Conservation (phyloP, 1,284 basidiomycete species). For the Neonothopanus nambi region DNA sequence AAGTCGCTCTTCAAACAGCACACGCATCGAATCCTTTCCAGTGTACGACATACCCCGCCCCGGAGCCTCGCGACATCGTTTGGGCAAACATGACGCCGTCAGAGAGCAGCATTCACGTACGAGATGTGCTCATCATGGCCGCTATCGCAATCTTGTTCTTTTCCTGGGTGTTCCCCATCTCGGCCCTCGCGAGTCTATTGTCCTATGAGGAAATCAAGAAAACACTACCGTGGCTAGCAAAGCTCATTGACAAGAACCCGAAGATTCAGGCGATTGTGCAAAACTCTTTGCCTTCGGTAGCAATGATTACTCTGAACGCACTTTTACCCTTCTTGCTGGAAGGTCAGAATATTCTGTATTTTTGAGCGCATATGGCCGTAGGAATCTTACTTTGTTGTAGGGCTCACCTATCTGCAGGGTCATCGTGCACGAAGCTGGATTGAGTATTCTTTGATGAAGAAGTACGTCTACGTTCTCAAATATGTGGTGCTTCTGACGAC, state of each 20-base stretch:
- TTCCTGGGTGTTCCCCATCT: conserved; percentile 88
- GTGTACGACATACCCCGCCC: conserved; percentile 74
- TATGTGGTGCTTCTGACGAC: conserved; percentile 6
- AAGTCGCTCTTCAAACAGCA: conserved; percentile 88
- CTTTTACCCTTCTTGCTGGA: conserved; percentile 88
- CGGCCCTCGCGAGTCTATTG: conserved; percentile 81
- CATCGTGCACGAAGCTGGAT: conserved; percentile 88
- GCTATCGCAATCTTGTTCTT: conserved; percentile 74
- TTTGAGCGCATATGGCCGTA: background rate
- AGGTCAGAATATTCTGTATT: conserved; percentile 48
- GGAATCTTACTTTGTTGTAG: conserved; percentile 35
- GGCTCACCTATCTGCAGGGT: conserved; percentile 86
- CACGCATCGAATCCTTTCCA: conserved; percentile 73
- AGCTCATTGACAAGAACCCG: conserved; percentile 77
- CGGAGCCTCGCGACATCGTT: conserved; percentile 94
- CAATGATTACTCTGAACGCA: conserved; percentile 89
- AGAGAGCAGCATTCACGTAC: conserved; percentile 53
- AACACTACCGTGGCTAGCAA: conserved; percentile 81
- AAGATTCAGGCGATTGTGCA: conserved; percentile 86
- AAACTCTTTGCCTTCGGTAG: conserved; percentile 89
- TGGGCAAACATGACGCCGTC: conserved; percentile 88
- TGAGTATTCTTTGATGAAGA: conserved; percentile 91
- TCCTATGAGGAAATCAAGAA: conserved; percentile 93
- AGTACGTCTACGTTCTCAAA: conserved; percentile 52
- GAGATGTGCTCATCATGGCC: conserved; percentile 70